These are phyloP conservation scores for Polymyxa betae DNA, from an alignment of 208 protist genomes.

Conservation along the genomic window DNA sequence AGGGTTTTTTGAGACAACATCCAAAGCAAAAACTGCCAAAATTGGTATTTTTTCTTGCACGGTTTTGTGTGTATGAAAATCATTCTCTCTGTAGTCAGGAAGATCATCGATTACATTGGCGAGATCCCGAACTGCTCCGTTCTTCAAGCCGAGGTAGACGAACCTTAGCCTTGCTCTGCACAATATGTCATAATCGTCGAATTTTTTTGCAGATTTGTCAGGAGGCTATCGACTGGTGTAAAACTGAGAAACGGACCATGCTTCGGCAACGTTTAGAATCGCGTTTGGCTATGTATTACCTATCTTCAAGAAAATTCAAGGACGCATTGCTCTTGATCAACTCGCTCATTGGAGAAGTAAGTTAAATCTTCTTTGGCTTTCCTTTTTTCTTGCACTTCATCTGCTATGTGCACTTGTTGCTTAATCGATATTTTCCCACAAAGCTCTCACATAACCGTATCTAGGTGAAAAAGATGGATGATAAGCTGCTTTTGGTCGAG, in stretches of 20 bases:
- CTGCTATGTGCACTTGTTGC: background rate
- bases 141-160: constrained; percentile 70
- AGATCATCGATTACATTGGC: constrained; percentile 72
- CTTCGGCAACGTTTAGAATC: constrained; percentile 90
- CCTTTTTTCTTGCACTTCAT: background rate
- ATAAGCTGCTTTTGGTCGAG: constrained; percentile 95
- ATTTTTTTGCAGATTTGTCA: constrained; percentile 83
- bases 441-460: background rate
- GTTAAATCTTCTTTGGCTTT: background rate
- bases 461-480: constrained; percentile 92
- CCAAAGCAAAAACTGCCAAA: constrained; percentile 80
- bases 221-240: constrained; percentile 92
- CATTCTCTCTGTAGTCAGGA: constrained; percentile 68
- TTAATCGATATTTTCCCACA: background rate
- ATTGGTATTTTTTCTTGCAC: constrained; percentile 66
- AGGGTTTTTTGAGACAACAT: constrained; percentile 75
- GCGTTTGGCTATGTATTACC: constrained; percentile 84
- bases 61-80: constrained; percentile 24
- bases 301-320: constrained; percentile 80
- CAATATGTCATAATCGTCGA: background rate
- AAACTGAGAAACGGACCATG: constrained; percentile 90
- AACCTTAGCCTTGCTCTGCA: background rate
- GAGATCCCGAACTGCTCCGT: constrained; percentile 78
- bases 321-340: constrained; percentile 77
- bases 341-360: constrained; percentile 66